phyloP scores from a whole-genome alignment of 1,284 basidiomycete genomes.

The Malassezia furfur region DNA sequence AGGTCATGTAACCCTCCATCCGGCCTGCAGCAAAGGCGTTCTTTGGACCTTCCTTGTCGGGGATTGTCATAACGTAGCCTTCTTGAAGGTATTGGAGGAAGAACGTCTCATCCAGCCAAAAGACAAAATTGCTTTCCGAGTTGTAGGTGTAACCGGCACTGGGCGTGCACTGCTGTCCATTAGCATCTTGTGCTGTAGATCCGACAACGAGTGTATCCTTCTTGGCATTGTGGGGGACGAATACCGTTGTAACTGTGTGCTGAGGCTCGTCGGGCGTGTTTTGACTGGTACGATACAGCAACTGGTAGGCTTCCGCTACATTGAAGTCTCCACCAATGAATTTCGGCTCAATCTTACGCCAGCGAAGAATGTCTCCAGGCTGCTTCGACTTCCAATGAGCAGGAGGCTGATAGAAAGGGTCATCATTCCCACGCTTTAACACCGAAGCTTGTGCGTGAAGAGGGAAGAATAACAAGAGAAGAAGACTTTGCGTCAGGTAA shows the following conservation, averaged over 20 bases:
- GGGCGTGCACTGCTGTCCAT: slow-evolving; percentile 24
- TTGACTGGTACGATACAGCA: slow-evolving; percentile 22
- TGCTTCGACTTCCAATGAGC: slow-evolving; percentile 11
- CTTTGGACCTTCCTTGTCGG: slow-evolving; percentile 34
- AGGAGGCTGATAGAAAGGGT: background rate
- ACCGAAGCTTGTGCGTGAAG: background rate
- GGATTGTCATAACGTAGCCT: slow-evolving; percentile 27
- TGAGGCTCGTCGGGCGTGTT: background rate
- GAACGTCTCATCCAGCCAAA: slow-evolving; percentile 5
- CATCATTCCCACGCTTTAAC: background rate
- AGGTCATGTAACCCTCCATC: slow-evolving; percentile 25
- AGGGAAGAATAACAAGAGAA: too few relatives aligned
- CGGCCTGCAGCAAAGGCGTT: slow-evolving; percentile 31
- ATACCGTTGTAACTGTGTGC: slow-evolving; percentile 24
- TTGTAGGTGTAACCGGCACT: background rate
- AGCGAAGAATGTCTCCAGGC: slow-evolving; percentile 26
- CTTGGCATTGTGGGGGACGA: slow-evolving; percentile 22
- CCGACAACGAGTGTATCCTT: slow-evolving; percentile 23
- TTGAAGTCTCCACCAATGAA: background rate
- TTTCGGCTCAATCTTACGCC: slow-evolving; percentile 19
- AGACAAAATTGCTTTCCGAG: background rate
- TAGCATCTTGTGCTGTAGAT: slow-evolving; percentile 22
- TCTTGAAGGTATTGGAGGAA: slow-evolving; percentile 24
- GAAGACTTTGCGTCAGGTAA: too few relatives aligned
- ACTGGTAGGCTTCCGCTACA: slow-evolving; percentile 15